Evolutionary conservation across 2,329 filamentous ascomycete genomes (phyloP).

Genomic region (Daldinia sp.): DNA sequence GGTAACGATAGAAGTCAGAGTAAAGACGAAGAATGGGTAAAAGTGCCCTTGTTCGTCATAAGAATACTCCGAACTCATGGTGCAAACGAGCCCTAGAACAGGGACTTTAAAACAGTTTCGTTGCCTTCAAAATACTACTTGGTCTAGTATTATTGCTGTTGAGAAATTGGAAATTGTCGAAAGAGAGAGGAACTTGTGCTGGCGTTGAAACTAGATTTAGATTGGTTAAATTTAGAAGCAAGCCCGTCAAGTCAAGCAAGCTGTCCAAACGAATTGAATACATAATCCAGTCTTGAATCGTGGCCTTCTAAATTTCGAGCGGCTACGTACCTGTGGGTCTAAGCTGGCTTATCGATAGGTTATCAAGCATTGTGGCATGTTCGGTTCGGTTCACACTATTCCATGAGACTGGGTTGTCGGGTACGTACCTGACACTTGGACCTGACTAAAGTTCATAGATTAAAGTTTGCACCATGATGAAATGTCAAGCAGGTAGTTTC

Average conservation of each 20-base stretch:
- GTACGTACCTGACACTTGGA: background rate
- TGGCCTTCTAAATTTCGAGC: slow-evolving; percentile 47
- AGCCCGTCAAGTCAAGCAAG: slow-evolving; percentile 28
- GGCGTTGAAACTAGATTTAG: slow-evolving; percentile 25
- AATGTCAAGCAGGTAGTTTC: too few relatives aligned
- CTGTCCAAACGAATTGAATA: slow-evolving; percentile 30
- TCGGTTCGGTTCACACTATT: slow-evolving; percentile 9
- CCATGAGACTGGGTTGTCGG: background rate
- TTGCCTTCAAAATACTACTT: slow-evolving; percentile 19
- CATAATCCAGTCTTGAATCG: slow-evolving; percentile 45
- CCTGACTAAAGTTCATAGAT: slow-evolving; percentile 3
- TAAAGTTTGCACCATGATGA: too few relatives aligned
- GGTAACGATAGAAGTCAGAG: slow-evolving; percentile 86
- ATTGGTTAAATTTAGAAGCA: slow-evolving; percentile 42
- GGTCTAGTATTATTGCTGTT: slow-evolving; percentile 16
- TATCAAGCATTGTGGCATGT: slow-evolving; percentile 14
- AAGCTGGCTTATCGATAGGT: slow-evolving; percentile 45
- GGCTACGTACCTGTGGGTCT: slow-evolving; percentile 40
- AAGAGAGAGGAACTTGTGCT: slow-evolving; percentile 30
- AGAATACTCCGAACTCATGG: slow-evolving; percentile 94
- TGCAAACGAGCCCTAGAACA: slow-evolving; percentile 54
- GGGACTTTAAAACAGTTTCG: slow-evolving; percentile 44
- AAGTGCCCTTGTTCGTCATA: slow-evolving; percentile 99
- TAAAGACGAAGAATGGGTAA: slow-evolving; percentile 99
- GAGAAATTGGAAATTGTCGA: background rate